Evolutionary conservation across 495 filamentous ascomycete genomes (phyloP).

Genomic region (Tuber aestivum): DNA sequence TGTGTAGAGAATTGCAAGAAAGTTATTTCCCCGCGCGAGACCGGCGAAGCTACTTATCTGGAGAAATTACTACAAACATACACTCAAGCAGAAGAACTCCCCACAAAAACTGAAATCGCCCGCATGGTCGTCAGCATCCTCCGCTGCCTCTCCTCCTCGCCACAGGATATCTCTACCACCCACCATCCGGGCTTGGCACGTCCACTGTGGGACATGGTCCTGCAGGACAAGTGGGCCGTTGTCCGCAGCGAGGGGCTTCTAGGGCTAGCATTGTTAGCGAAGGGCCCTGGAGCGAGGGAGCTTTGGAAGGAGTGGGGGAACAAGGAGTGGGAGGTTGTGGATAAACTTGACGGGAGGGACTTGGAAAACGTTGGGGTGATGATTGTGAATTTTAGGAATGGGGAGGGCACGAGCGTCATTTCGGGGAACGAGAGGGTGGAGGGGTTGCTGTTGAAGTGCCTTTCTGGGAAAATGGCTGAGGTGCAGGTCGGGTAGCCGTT

Average conservation of each 20-base stretch:
- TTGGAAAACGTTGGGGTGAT: slow-evolving; percentile 33
- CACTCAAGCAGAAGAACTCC: slow-evolving; percentile 54
- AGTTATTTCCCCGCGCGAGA: neutral
- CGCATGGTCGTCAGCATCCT: slow-evolving; percentile 61
- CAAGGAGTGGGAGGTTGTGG: slow-evolving; percentile 25
- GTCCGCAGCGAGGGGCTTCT: slow-evolving; percentile 70
- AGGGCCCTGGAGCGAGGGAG: slow-evolving; percentile 30
- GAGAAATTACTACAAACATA: slow-evolving; percentile 52
- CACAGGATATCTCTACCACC: slow-evolving; percentile 42
- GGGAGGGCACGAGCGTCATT: neutral
- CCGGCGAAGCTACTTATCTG: slow-evolving; percentile 53
- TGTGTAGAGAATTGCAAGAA: slow-evolving; percentile 34
- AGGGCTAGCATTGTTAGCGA: slow-evolving; percentile 65
- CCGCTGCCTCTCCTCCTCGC: slow-evolving; percentile 51
- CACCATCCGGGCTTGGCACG: slow-evolving; percentile 53
- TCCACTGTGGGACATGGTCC: slow-evolving; percentile 57
- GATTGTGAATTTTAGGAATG: slow-evolving; percentile 31
- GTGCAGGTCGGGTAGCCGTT: neutral
- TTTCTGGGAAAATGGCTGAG: slow-evolving; percentile 16
- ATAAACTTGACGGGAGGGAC: slow-evolving; percentile 24
- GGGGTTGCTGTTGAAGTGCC: slow-evolving; percentile 18
- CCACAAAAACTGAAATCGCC: slow-evolving; percentile 68
- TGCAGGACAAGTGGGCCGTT: slow-evolving; percentile 62
- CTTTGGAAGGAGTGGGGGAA: slow-evolving; percentile 22
- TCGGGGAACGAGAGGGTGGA: slow-evolving; percentile 22